These are phyloP conservation scores for Naumovozyma dairenensis DNA, from an alignment of 805 yeast species.

Conservation along the genomic window DNA sequence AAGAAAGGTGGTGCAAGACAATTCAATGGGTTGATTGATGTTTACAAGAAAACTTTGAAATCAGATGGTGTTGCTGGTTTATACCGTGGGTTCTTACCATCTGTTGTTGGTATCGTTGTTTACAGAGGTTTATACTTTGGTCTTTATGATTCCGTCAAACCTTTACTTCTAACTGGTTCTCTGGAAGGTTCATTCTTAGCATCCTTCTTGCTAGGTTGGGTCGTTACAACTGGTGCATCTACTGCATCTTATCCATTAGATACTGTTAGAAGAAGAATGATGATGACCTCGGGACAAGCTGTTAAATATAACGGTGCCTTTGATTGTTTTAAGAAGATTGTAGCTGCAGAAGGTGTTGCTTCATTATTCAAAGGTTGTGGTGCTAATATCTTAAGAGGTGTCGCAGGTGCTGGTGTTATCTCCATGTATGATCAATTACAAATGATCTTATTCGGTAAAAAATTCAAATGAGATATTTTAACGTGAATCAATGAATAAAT, in stretches of 20 bases:
- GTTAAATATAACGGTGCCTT: slow-evolving; percentile 91
- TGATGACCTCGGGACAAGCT: slow-evolving; percentile 98
- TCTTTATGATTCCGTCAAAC: slow-evolving; percentile 91
- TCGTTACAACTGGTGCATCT: slow-evolving; percentile 95
- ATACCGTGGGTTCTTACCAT: slow-evolving; percentile 98
- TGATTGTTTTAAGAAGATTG: slow-evolving; percentile 84
- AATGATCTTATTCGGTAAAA: slow-evolving; percentile 89
- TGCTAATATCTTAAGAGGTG: slow-evolving; percentile 99
- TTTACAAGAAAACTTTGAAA: slow-evolving; percentile 88
- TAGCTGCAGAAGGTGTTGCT: slow-evolving; percentile 86
- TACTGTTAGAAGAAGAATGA: slow-evolving; percentile 98
- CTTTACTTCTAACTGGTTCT: slow-evolving; percentile 86
- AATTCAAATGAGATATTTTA: slow-evolving; percentile 75
- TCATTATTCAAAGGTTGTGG: slow-evolving; percentile 98
- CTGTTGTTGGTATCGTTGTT: slow-evolving; percentile 92
- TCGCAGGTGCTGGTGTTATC: slow-evolving; percentile 98
- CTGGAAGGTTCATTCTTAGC: slow-evolving; percentile 90
- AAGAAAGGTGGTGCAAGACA: slow-evolving; percentile 84
- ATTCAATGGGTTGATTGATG: slow-evolving; percentile 94
- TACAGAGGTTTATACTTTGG: slow-evolving; percentile 99
- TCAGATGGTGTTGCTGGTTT: slow-evolving; percentile 96
- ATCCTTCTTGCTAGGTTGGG: slow-evolving; percentile 93
- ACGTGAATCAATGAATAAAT: too few species aligned
- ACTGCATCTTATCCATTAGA: slow-evolving; percentile 98
- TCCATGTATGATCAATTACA: slow-evolving; percentile 95